Conservation (phyloP, 371 early-diverging fungal species). For the Haplosporangium sp. region DNA sequence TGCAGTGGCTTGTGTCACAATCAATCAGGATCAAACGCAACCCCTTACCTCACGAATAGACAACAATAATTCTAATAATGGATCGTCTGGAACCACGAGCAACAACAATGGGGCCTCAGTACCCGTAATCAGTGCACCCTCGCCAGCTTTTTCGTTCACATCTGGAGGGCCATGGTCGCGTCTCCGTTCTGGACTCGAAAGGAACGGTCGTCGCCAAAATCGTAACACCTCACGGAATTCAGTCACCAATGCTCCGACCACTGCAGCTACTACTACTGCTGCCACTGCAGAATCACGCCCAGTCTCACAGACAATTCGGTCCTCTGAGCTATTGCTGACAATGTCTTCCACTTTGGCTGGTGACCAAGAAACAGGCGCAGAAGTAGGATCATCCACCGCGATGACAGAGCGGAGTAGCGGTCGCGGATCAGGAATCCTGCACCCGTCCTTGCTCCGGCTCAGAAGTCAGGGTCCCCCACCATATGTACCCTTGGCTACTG, state of each 20-base stretch:
- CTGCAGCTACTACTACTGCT: not conserved
- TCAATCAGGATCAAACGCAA: not conserved
- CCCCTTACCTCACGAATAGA: not conserved
- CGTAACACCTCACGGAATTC: not conserved
- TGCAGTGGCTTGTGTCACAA: not conserved
- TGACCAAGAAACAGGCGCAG: not conserved
- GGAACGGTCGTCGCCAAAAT: not conserved
- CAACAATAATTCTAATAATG: not conserved
- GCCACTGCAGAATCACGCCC: not conserved
- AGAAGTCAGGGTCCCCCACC: conserved; percentile 34
- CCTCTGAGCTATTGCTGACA: not conserved
- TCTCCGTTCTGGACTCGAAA: not conserved
- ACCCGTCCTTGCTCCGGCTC: conserved; percentile 20
- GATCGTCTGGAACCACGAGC: not conserved
- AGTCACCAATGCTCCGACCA: not conserved
- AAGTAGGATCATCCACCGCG: not conserved
- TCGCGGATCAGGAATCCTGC: not conserved
- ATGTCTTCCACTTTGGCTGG: not conserved
- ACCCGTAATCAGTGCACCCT: conserved; percentile 16
- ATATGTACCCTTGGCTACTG: conserved; percentile 15
- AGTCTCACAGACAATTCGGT: conserved; percentile 1
- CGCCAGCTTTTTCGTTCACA: conserved; percentile 12
- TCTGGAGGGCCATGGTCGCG: conserved; percentile 11
- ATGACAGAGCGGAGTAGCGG: conserved; percentile 4
- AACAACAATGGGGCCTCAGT: not conserved